Conservation (phyloP, 495 filamentous ascomycete species). For the Aspergillus incahuasiensis region DNA sequence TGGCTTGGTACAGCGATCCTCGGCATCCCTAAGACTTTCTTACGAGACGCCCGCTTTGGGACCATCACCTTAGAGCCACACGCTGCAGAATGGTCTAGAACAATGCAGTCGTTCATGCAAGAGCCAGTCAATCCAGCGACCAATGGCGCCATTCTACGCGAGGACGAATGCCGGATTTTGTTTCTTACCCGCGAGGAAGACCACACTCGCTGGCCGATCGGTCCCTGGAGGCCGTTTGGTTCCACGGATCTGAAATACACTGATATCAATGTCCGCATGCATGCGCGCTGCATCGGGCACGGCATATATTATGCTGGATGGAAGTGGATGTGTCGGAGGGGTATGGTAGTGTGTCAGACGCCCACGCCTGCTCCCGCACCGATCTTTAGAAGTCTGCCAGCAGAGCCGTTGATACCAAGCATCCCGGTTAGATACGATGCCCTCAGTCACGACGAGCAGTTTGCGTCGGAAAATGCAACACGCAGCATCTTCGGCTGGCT, state of each 20-base stretch:
- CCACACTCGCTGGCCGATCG: conserved; percentile 1
- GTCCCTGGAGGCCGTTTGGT: background rate
- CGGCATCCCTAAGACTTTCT: background rate
- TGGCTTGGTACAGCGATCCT: conserved; percentile 2
- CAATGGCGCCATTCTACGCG: background rate
- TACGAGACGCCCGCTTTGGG: conserved; percentile 1
- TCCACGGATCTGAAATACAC: background rate
- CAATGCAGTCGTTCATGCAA: conserved; percentile 5
- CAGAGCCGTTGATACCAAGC: background rate
- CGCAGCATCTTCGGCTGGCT: conserved; percentile 5
- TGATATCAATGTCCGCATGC: conserved; percentile 3
- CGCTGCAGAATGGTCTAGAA: background rate
- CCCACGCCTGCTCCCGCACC: background rate
- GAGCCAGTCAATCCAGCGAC: conserved; percentile 2
- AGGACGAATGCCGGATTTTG: conserved; percentile 3
- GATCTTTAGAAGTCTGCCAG: background rate
- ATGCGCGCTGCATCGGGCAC: conserved; percentile 2
- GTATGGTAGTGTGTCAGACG: background rate
- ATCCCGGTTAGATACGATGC: conserved; percentile 1
- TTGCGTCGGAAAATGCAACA: background rate
- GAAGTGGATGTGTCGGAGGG: conserved; percentile 2
- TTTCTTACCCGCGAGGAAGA: conserved; percentile 1
- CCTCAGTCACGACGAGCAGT: background rate
- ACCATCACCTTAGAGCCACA: background rate
- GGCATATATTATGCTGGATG: conserved; percentile 2